A percentile compares a stretch with the other conserved stretches of the same genome.
phyloP scores from a whole-genome alignment of 805 yeast species.

The Candida lessepsii region DNA sequence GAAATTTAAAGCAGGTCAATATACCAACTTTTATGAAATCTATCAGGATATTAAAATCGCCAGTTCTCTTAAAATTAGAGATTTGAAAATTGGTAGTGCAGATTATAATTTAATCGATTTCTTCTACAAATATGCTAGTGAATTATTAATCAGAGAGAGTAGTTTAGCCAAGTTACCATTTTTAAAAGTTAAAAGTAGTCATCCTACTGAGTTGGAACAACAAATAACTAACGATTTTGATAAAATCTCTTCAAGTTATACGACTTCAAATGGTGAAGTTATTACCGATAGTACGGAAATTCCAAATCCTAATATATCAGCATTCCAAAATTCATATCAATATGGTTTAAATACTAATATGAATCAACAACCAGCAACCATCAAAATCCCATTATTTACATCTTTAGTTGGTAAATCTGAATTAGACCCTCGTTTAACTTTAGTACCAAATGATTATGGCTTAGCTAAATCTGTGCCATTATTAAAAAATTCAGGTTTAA shows the following conservation, averaged over 20 bases:
- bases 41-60: conserved; percentile 69
- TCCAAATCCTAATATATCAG: conserved; percentile 26
- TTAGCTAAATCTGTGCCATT: conserved; percentile 66
- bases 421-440: conserved; percentile 70
- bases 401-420: conserved; percentile 67
- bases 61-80: conserved; percentile 46
- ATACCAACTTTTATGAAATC: conserved; percentile 51
- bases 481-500: conserved; percentile 20
- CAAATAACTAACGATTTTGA: conserved; percentile 57
- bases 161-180: conserved; percentile 39
- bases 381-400: conserved; percentile 76
- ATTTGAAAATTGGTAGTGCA: conserved; percentile 47
- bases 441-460: conserved; percentile 64
- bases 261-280: conserved; percentile 61
- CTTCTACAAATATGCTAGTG: conserved; percentile 61
- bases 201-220: conserved; percentile 30
- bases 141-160: conserved; percentile 62
- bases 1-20: conserved; percentile 38
- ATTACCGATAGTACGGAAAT: conserved; percentile 31
- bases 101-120: conserved; percentile 56
- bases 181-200: conserved; percentile 7
- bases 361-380: conserved; percentile 40
- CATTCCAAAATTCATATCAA: conserved; percentile 14
- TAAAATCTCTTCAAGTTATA: conserved; percentile 53
- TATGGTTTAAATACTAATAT: conserved; percentile 12